A percentile compares a stretch with the other conserved stretches of the same genome.
Conservation (phyloP, 129 eudicot species). For the Flaveria trinervia region DNA sequence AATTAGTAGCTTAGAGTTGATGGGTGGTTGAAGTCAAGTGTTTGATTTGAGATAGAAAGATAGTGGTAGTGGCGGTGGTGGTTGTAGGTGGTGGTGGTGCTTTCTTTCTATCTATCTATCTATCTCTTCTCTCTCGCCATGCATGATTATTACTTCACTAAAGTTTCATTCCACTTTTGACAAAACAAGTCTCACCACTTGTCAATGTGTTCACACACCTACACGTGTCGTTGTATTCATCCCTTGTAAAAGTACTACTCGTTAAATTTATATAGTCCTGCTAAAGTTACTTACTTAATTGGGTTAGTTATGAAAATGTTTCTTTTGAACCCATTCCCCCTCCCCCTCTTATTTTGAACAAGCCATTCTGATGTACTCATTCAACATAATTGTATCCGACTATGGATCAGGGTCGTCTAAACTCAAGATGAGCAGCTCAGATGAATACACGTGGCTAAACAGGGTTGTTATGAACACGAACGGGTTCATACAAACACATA, state of each 20-base stretch:
- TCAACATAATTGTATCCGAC: too few species aligned
- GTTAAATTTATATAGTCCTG: not conserved
- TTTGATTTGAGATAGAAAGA: slow-evolving; percentile 28
- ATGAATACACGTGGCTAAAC: too few species aligned
- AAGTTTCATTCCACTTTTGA: slow-evolving; percentile 30
- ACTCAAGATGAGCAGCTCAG: too few species aligned
- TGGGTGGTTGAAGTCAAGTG: slow-evolving; percentile 15
- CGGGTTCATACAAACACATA: too few species aligned
- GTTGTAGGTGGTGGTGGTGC: slow-evolving; percentile 27
- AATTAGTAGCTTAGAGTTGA: slow-evolving; percentile 15
- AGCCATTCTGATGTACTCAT: too few species aligned
- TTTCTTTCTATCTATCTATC: slow-evolving; percentile 32
- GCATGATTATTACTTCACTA: slow-evolving; percentile 31
- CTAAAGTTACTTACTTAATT: too few species aligned
- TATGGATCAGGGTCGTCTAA: too few species aligned
- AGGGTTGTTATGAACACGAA: too few species aligned
- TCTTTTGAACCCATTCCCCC: too few species aligned
- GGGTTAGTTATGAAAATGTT: too few species aligned
- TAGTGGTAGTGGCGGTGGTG: slow-evolving; percentile 29
- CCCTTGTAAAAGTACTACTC: not conserved
- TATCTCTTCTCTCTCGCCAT: slow-evolving; percentile 19
- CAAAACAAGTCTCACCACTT: slow-evolving; percentile 18
- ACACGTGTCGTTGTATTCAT: slow-evolving; percentile 19
- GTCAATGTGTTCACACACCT: slow-evolving; percentile 25
- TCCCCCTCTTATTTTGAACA: too few species aligned